Evolutionary conservation across 2,329 filamentous ascomycete genomes (phyloP).

Genomic region (Diaporthe velutina): DNA sequence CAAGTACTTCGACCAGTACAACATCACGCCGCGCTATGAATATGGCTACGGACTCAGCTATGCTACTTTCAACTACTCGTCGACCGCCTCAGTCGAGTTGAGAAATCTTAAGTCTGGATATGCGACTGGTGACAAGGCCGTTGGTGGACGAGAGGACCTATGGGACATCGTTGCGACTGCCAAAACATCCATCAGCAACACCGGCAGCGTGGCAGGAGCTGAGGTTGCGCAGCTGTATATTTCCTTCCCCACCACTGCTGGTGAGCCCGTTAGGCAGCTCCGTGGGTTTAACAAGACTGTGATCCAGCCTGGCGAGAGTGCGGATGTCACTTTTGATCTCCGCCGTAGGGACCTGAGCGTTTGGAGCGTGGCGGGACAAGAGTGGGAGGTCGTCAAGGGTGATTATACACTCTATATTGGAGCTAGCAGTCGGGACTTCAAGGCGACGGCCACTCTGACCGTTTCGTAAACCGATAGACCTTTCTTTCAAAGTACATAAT

Average conservation of each 20-base stretch:
- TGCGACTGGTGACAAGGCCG: constrained; percentile 53
- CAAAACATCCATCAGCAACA: constrained; percentile 56
- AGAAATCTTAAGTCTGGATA: constrained; percentile 48
- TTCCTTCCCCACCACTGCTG: constrained; percentile 55
- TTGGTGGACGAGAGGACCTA: constrained; percentile 60
- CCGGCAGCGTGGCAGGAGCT: constrained; percentile 55
- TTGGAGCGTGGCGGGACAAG: constrained; percentile 73
- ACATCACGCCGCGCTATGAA: constrained; percentile 64
- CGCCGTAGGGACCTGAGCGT: constrained; percentile 75
- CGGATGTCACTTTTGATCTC: constrained; percentile 63
- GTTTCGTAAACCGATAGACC: not conserved
- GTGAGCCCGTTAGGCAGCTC: constrained; percentile 67
- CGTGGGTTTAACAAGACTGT: constrained; percentile 74
- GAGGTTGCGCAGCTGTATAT: constrained; percentile 65
- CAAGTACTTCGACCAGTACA: constrained; percentile 63
- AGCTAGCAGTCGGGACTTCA: constrained; percentile 2
- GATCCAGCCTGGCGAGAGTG: constrained; percentile 59
- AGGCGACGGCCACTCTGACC: not conserved
- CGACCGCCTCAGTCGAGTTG: constrained; percentile 45
- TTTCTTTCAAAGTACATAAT: not conserved
- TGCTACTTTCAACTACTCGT: constrained; percentile 57
- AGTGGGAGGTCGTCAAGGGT: constrained; percentile 67
- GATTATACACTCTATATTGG: constrained; percentile 60
- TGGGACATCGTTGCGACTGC: constrained; percentile 60
- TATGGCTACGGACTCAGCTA: constrained; percentile 71